Conservation (phyloP, 2,329 filamentous ascomycete genomes). For the Sclerotinia trifoliorum region DNA sequence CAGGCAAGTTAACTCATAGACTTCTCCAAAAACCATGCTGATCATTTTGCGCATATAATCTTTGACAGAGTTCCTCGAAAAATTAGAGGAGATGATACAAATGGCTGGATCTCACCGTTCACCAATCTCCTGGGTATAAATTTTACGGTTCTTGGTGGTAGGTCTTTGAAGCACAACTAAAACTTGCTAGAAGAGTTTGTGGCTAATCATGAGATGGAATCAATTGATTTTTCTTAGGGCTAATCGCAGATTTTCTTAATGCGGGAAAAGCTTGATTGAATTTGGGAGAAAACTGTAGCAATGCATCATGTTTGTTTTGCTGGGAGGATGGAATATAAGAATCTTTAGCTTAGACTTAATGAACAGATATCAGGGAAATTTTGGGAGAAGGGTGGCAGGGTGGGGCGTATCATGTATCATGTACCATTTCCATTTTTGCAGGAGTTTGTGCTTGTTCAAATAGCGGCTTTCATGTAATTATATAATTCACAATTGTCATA, state of each 20-base stretch:
- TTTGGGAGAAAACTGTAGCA: not conserved
- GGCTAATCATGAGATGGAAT: no score
- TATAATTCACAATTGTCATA: not conserved
- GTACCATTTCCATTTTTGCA: not conserved
- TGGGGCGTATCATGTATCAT: not conserved
- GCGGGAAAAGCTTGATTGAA: not conserved
- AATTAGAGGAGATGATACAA: no score
- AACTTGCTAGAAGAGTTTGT: no score
- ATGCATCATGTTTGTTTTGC: not conserved
- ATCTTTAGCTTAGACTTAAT: no score
- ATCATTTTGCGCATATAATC: no score
- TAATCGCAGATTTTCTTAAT: not conserved
- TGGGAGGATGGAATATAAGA: not conserved
- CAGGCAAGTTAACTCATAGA: no score
- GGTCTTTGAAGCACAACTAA: no score
- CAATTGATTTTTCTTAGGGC: not conserved
- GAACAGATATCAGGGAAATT: not conserved
- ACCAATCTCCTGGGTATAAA: no score
- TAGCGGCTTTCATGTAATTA: not conserved
- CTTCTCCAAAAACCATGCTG: no score
- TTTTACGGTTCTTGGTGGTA: no score
- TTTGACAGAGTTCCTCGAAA: no score
- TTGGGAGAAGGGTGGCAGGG: not conserved
- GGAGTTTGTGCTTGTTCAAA: not conserved
- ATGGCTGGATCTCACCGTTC: no score